Percentiles rank a stretch among this genome's conserved stretches.
Evolutionary conservation across 306 rosid genomes (phyloP).

Genomic region (Trifolium subterraneum): DNA sequence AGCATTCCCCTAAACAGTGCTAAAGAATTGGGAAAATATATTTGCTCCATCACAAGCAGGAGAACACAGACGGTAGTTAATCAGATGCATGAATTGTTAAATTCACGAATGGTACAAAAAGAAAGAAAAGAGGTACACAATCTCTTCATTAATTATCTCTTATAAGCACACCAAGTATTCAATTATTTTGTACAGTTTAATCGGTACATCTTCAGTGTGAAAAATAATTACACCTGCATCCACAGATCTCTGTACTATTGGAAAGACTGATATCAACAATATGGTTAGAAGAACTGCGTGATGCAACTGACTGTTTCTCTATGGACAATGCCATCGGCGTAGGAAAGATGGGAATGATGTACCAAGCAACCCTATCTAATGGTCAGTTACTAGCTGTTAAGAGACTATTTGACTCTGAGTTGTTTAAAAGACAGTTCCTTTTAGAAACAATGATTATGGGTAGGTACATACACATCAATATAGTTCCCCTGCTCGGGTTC

Average conservation of each 20-base stretch:
- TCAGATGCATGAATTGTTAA: neutral
- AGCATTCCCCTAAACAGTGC: neutral
- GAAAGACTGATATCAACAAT: slow-evolving; percentile 35
- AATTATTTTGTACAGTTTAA: neutral
- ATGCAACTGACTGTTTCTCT: slow-evolving; percentile 42
- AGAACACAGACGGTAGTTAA: neutral
- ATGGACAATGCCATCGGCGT: slow-evolving; percentile 43
- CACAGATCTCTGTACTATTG: slow-evolving; percentile 14
- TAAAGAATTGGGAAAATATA: neutral
- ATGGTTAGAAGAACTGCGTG: slow-evolving; percentile 32
- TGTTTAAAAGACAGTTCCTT: slow-evolving; percentile 5
- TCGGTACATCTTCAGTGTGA: neutral
- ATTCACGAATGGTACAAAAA: neutral
- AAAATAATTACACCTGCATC: neutral
- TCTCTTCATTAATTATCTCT: neutral
- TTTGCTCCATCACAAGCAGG: neutral
- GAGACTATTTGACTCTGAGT: slow-evolving; percentile 26
- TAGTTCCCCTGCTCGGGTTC: slow-evolving; percentile 44
- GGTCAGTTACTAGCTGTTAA: slow-evolving; percentile 42
- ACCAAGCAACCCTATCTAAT: slow-evolving; percentile 35
- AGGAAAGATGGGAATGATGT: slow-evolving; percentile 49
- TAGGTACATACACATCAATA: slow-evolving; percentile 38
- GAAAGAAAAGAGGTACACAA: slow-evolving; percentile 16
- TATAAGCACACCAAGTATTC: too few species aligned
- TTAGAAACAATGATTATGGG: slow-evolving; percentile 38